Percentiles rank a stretch among this genome's conserved stretches.
These are phyloP conservation scores for Hypoxylon sp. DNA, from an alignment of 2,329 filamentous ascomycete genomes.

Conservation along the genomic window DNA sequence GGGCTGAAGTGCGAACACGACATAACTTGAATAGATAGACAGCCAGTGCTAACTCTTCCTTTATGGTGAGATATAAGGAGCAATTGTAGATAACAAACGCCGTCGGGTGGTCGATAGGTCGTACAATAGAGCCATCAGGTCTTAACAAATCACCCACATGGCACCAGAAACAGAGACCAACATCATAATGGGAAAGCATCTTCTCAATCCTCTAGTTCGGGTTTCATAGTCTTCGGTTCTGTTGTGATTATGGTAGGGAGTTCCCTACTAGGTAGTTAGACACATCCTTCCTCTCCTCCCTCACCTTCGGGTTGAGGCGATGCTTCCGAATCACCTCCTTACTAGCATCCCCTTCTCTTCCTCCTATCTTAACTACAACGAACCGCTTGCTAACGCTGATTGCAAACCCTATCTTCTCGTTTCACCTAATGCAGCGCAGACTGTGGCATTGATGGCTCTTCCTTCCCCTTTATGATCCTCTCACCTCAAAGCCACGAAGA, in stretches of 20 bases:
- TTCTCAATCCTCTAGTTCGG: constrained; percentile 14
- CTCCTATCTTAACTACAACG: constrained; percentile 17
- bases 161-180: neutral
- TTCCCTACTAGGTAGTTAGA: constrained; percentile 41
- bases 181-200: neutral
- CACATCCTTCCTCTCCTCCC: constrained; percentile 29
- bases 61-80: neutral
- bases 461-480: neutral
- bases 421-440: constrained; percentile 27
- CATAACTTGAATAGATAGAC: too few relatives aligned
- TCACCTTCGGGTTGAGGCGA: constrained; percentile 11
- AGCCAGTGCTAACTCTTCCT: neutral
- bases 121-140: neutral
- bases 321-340: constrained; percentile 26
- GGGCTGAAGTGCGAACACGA: too few relatives aligned
- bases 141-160: neutral
- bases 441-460: constrained; percentile 12
- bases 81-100: neutral
- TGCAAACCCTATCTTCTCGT: constrained; percentile 15
- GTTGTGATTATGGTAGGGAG: constrained; percentile 39
- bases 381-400: constrained; percentile 26
- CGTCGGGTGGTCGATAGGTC: neutral
- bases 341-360: constrained; percentile 1
- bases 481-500: constrained; percentile 17
- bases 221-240: constrained; percentile 30